Base-by-base conservation (phyloP, 345 rosid species). In the Clausena lansium region DNA sequence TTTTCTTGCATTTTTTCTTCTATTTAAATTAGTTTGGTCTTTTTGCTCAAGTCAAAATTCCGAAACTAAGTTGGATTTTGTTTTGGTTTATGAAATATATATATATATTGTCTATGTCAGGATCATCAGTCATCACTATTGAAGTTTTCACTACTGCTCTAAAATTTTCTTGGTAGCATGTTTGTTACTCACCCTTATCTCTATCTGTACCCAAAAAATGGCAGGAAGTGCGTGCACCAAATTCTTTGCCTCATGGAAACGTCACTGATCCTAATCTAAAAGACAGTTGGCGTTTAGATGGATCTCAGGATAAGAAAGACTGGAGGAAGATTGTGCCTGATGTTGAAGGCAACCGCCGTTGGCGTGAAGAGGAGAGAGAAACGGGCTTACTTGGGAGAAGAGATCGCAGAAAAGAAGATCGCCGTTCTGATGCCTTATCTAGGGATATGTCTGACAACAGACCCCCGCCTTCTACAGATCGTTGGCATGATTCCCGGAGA, bases 361-460 rank as follows among this genome's bases (percentile, higher is more conserved):
- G 97, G 97, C 91, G 92, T 22, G 95, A 92, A 81, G 95, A 92
- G 86, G 97, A 92, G 86, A 89, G 97, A 79, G 97, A 91, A 82
- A 91, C 92, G 14, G 88, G 89, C 54, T 80, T 88, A 75, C 93
- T 89, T 33, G 88, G 86, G 63, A 86, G 88, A 83, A 91, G 90
- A 80, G 94, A 91, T 54, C 86, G 91, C 66, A 83, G 90, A 78
- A 92, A 91, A 84, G 76, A 80, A 69, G 92, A 88, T 14, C 89
- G 88, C 36, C 91, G 89, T 33, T 70, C 55, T 77, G 92, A 88
- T 77, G 71, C 35, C 79, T 76, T 80, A 5, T 70, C 54, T 35
- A 86, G 77, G 76, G 89, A 84, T 58, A 64, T 57, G 8, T 77
- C 79, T 81, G 98, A 93, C 36, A 82, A 22, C 70, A 92, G 91